Evolutionary conservation across 371 early-diverging fungal genomes (phyloP).

Genomic region (Lichtheimia ornata): DNA sequence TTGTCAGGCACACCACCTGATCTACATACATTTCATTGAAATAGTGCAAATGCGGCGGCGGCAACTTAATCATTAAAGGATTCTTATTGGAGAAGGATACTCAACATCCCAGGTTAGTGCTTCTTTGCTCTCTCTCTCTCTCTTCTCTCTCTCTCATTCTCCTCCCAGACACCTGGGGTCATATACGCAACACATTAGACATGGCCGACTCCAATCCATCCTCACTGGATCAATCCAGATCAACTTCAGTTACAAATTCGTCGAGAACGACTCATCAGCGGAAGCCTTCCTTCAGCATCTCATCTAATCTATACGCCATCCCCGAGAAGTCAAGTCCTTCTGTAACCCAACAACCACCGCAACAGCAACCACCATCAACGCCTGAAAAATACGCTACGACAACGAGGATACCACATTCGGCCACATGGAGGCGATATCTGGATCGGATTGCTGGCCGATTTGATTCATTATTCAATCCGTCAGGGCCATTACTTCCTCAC

Average conservation of each 20-base stretch:
- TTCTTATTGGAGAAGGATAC: too few species aligned
- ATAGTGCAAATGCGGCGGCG: too few species aligned
- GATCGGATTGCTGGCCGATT: slow-evolving; percentile 12
- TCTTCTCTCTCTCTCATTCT: too few species aligned
- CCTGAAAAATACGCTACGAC: neutral
- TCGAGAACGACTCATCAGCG: slow-evolving; percentile 29
- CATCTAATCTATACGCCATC: slow-evolving; percentile 21
- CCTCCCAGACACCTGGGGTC: too few species aligned
- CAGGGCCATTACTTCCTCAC: slow-evolving; percentile 43
- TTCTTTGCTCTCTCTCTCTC: too few species aligned
- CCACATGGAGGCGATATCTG: slow-evolving; percentile 13
- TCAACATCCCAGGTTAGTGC: too few species aligned
- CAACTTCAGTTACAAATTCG: slow-evolving; percentile 25
- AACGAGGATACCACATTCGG: slow-evolving; percentile 3
- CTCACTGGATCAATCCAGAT: slow-evolving; percentile 16
- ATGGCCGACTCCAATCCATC: too few species aligned
- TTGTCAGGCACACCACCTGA: too few species aligned
- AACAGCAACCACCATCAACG: neutral
- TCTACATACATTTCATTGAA: too few species aligned
- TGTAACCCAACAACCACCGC: neutral
- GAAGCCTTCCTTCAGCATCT: slow-evolving; percentile 23
- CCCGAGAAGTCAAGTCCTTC: slow-evolving; percentile 13
- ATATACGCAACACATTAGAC: too few species aligned
- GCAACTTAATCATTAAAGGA: too few species aligned
- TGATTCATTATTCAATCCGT: slow-evolving; percentile 26